Base-by-base conservation (phyloP, 177 flowering plant species). In the Vitis hybrid region DNA sequence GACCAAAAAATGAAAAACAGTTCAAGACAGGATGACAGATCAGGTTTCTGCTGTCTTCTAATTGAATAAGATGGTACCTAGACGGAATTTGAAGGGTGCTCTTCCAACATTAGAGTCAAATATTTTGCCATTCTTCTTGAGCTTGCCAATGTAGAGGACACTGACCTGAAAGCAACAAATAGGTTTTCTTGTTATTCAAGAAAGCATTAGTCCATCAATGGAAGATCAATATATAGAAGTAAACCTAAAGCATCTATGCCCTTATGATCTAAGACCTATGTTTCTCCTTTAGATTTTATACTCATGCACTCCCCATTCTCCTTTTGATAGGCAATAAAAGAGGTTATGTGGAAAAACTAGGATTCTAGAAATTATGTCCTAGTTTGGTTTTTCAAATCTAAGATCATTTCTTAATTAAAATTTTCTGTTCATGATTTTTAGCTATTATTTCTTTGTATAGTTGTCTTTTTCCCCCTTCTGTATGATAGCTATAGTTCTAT, bases 101-200 rank as follows among this genome's bases (percentile, higher is more conserved):
- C 76, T 72, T 61, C 91, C 87, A 51, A 89, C 72, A 67, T 87
- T 91, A 2, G 97, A 92, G 76, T 94, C 97, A 68, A 93, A 93
- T 60, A 87, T 87, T 69, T 82, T 70, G 6, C 92, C 98, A 72
- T 84, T 89, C 79, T 88, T 90, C 85, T 87, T 76, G 49, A 96
- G 86, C 86, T 91, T 94, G 68, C 98, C 99, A 75, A 88, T 92
- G 70, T 96, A 96, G 55, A 39, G 81, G 39, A 96, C 90, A 62
- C 87, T 80, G 45, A 93, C 91, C 99, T 94, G 92, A 70, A 76
- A 70, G 58, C 45, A 66, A 69, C 8, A 23, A 45, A 56, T 10
- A 6, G 6, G 9, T 1, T 70, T 21, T 56, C 39, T 15, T 52
- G 45, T 52, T 30, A 54, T 23, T 19, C 14, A 23, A 48, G 51